Conservation (phyloP, 306 rosid species). For the Cicer pinnatifidum region DNA sequence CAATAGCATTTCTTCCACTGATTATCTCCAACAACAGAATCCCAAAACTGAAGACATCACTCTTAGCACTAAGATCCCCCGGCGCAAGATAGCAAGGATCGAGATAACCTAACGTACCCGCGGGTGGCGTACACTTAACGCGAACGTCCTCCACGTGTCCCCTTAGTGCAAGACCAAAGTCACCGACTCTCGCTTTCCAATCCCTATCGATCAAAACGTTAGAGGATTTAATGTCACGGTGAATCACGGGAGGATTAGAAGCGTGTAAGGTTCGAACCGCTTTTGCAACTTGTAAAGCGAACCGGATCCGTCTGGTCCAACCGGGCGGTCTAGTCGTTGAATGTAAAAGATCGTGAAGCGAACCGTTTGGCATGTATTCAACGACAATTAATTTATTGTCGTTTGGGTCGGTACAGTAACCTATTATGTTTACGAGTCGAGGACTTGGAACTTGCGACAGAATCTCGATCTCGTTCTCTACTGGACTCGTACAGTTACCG, state of each 20-base stretch:
- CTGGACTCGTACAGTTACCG: slow-evolving; percentile 59
- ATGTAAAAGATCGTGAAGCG: slow-evolving; percentile 77
- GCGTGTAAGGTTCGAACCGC: slow-evolving; percentile 67
- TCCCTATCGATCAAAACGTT: slow-evolving; percentile 70
- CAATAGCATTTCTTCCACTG: slow-evolving; percentile 87
- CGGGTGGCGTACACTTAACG: slow-evolving; percentile 81
- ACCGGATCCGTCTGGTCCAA: slow-evolving; percentile 65
- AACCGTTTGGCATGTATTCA: slow-evolving; percentile 87
- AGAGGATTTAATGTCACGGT: slow-evolving; percentile 83
- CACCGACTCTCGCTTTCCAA: slow-evolving; percentile 76
- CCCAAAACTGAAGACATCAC: slow-evolving; percentile 95
- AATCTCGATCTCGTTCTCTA: slow-evolving; percentile 91
- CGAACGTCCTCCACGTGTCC: slow-evolving; percentile 94
- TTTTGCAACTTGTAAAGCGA: slow-evolving; percentile 69
- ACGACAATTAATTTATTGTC: slow-evolving; percentile 64
- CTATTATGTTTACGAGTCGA: slow-evolving; percentile 78
- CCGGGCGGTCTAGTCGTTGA: slow-evolving; percentile 59
- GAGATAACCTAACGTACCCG: slow-evolving; percentile 92
- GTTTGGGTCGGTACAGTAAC: slow-evolving; percentile 59
- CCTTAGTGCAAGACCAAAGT: slow-evolving; percentile 76
- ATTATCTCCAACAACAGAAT: slow-evolving; percentile 76
- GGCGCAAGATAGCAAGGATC: slow-evolving; percentile 92
- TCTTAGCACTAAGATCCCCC: slow-evolving; percentile 76
- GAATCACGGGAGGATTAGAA: slow-evolving; percentile 86
- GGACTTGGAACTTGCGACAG: slow-evolving; percentile 65